A percentile compares a stretch with the other conserved stretches of the same genome.
Evolutionary conservation across 768 basidiomycete species (phyloP).

Genomic region (Lactarius evosmus): DNA sequence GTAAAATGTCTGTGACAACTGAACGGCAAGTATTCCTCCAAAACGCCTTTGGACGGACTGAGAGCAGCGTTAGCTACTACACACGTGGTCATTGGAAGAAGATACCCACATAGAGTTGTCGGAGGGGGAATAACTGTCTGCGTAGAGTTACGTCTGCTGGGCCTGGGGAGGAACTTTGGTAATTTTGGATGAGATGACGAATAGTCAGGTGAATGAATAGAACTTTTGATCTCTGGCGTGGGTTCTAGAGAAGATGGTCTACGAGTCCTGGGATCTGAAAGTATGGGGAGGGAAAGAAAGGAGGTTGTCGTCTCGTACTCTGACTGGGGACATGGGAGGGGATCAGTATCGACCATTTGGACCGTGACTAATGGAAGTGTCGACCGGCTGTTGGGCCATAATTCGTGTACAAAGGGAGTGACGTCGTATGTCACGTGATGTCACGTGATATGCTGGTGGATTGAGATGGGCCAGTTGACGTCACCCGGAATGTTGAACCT

Average conservation of each 20-base stretch:
- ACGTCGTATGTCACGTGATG: too few relatives aligned
- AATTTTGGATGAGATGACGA: neutral
- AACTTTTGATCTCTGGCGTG: neutral
- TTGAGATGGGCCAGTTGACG: too few relatives aligned
- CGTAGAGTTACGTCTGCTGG: too few relatives aligned
- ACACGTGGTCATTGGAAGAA: too few relatives aligned
- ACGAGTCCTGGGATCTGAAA: neutral
- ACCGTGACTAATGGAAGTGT: too few relatives aligned
- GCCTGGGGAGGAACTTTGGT: neutral
- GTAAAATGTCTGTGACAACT: conserved; percentile 70
- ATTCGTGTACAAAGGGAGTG: too few relatives aligned
- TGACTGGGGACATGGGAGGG: neutral
- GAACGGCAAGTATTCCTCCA: conserved; percentile 73
- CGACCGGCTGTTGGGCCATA: too few relatives aligned
- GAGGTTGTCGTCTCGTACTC: neutral
- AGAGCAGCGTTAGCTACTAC: neutral
- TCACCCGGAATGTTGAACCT: too few relatives aligned
- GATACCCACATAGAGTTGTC: conserved; percentile 65
- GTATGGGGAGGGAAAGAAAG: conserved; percentile 13
- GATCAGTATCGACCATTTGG: conserved; percentile 13
- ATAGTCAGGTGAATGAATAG: neutral
- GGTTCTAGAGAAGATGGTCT: conserved; percentile 3
- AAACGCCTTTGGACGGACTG: conserved; percentile 77
- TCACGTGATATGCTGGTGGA: too few relatives aligned
- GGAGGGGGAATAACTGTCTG: conserved; percentile 53